Evolutionary conservation across 2,329 filamentous ascomycete species (phyloP).

Genomic region (Fonsecaea nubica): DNA sequence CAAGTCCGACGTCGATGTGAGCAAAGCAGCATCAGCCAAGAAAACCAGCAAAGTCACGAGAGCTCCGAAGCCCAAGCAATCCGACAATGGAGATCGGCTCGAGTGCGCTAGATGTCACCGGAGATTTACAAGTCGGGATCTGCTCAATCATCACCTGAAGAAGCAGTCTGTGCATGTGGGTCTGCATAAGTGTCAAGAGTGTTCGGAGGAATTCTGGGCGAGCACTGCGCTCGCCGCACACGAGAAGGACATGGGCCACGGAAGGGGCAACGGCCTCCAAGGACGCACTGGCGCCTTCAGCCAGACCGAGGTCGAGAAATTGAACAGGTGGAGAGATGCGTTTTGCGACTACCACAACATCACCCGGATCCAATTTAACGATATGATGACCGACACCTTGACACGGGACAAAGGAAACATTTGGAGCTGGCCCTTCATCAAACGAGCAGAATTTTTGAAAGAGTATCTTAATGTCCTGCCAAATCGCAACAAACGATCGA

Average conservation of each 20-base stretch:
- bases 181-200: slow-evolving; percentile 23
- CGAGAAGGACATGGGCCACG: slow-evolving; percentile 32
- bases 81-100: background rate
- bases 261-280: slow-evolving; percentile 21
- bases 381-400: slow-evolving; percentile 40
- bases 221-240: slow-evolving; percentile 27
- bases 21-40: slow-evolving; percentile 6
- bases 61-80: slow-evolving; percentile 3
- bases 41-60: slow-evolving; percentile 1
- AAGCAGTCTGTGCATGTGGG: slow-evolving; percentile 23
- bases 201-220: slow-evolving; percentile 28
- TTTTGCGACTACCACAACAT: slow-evolving; percentile 38
- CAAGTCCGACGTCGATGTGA: slow-evolving; percentile 4
- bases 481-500: slow-evolving; percentile 47
- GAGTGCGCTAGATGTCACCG: slow-evolving; percentile 31
- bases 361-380: slow-evolving; percentile 36
- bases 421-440: slow-evolving; percentile 37
- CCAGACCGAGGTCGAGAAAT: slow-evolving; percentile 31
- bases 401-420: slow-evolving; percentile 14
- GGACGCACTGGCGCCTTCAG: slow-evolving; percentile 34
- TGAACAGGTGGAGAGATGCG: slow-evolving; percentile 35
- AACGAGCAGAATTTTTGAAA: slow-evolving; percentile 48
- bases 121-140: slow-evolving; percentile 14
- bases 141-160: slow-evolving; percentile 24
- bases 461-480: slow-evolving; percentile 47